Percentiles rank a stretch among this genome's conserved stretches.
Conservation (phyloP, 192 early-diverging fungal species). For the Linnemannia elongata region DNA sequence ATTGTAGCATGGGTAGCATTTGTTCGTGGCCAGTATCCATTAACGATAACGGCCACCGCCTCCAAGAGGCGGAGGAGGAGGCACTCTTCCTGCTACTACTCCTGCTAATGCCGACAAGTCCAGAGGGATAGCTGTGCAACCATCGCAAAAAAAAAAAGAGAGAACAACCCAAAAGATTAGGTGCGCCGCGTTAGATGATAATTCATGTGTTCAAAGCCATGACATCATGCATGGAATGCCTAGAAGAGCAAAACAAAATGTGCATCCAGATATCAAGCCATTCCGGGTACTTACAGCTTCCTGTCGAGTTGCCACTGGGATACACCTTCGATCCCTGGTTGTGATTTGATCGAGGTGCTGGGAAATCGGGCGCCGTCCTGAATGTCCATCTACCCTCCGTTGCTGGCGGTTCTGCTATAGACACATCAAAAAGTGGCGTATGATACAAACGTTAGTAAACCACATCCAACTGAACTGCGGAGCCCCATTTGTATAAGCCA, state of each 20-base stretch:
- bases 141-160: slow-evolving; percentile 6
- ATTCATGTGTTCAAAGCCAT: neutral
- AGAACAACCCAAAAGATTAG: slow-evolving; percentile 11
- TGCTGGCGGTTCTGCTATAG: slow-evolving; percentile 52
- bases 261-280: neutral
- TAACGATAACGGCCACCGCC: slow-evolving; percentile 38
- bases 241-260: neutral
- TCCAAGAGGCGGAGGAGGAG: slow-evolving; percentile 40
- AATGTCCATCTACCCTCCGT: slow-evolving; percentile 63
- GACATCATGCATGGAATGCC: slow-evolving; percentile 1
- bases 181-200: neutral
- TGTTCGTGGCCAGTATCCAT: neutral
- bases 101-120: slow-evolving; percentile 51
- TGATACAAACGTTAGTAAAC: neutral
- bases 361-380: slow-evolving; percentile 49
- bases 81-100: slow-evolving; percentile 15
- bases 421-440: neutral
- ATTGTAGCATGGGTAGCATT: neutral
- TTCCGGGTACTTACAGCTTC: slow-evolving; percentile 46
- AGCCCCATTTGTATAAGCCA: neutral
- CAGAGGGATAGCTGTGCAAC: slow-evolving; percentile 38
- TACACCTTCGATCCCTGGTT: slow-evolving; percentile 39
- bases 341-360: slow-evolving; percentile 41
- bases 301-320: slow-evolving; percentile 57
- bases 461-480: neutral